phyloP scores from a whole-genome alignment of 1,284 basidiomycete genomes.

The Gomphus bonarii region DNA sequence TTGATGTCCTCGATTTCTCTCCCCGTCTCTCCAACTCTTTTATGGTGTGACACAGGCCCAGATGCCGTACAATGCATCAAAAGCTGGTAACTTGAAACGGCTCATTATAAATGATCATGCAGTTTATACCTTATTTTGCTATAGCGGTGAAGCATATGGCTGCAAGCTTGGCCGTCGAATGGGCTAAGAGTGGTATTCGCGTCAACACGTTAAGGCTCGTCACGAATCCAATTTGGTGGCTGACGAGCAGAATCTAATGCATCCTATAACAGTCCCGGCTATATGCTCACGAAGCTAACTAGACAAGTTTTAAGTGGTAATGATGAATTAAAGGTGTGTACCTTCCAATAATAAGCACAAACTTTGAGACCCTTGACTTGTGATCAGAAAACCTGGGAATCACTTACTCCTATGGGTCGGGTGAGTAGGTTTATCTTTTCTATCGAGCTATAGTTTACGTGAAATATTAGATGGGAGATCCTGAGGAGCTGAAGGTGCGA shows the following conservation, averaged over 20 bases:
- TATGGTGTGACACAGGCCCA: constrained; percentile 50
- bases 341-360: neutral
- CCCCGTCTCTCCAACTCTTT: neutral
- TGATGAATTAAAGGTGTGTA: constrained; percentile 55
- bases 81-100: constrained; percentile 45
- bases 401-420: constrained; percentile 81
- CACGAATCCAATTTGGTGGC: neutral
- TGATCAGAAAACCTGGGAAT: constrained; percentile 77
- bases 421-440: constrained; percentile 29
- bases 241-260: neutral
- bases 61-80: constrained; percentile 95
- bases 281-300: constrained; percentile 85
- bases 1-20: constrained; percentile 16
- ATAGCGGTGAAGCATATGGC: constrained; percentile 84
- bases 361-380: neutral
- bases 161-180: constrained; percentile 77
- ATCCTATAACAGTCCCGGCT: constrained; percentile 54
- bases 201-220: constrained; percentile 69
- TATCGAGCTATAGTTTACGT: neutral
- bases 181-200: constrained; percentile 78
- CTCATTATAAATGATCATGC: constrained; percentile 7
- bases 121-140: neutral
- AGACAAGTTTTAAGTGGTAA: constrained; percentile 67
- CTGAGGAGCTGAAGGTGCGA: constrained; percentile 57
- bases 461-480: constrained; percentile 54